Evolutionary conservation across 2,329 filamentous ascomycete species (phyloP), one percentile per base, ranked within the genome.

Genomic region (Chalaropsis ovoidea): DNA sequence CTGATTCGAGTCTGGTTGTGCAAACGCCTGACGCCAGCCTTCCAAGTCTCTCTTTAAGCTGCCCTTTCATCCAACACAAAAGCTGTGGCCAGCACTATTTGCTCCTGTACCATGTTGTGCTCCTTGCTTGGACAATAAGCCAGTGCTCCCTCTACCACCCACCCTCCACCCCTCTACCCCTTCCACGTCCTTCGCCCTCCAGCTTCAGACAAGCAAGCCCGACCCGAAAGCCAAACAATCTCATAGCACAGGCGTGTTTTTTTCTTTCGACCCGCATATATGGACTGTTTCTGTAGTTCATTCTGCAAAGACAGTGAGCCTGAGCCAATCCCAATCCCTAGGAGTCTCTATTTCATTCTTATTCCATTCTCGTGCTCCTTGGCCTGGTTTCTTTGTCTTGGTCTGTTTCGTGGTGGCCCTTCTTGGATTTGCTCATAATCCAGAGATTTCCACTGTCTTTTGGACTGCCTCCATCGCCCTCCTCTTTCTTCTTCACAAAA

Each of bases 341-440:
- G 62, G 47, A 66, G 65, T 66, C 60, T 65, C 64, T 66, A 42
- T 42, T 63, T 66, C 31, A 66, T 66, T 66, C 58, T 58, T 63
- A 58, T 66, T 63, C 42, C 65, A 66, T 66, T 66, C 65, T 63
- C 45, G 65, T 66, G 65, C 65, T 62, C 65, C 61, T 66, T 42
- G 27, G 61, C 24, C 60, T 47, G 56, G 54, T 49, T 61, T 65
- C 54, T 65, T 35, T 42, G 54, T 61, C 27, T 65, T 60, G 52
- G 52, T 19, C 43, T 58, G 63, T 65, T 65, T 65, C 63, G 63
- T 31, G 8, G n/a, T 61, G n/a, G 35, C 35, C 35, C 31, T 43
- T 61, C 17, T 41, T 13, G 35, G 52, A 43, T 22, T 61, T 61
- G 58, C 19, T 43, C 60, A 22, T 62, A 42, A 42, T 45, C 60